phyloP scores from a whole-genome alignment of 169 alveolate species.

The Plasmodium cynomolgi region DNA sequence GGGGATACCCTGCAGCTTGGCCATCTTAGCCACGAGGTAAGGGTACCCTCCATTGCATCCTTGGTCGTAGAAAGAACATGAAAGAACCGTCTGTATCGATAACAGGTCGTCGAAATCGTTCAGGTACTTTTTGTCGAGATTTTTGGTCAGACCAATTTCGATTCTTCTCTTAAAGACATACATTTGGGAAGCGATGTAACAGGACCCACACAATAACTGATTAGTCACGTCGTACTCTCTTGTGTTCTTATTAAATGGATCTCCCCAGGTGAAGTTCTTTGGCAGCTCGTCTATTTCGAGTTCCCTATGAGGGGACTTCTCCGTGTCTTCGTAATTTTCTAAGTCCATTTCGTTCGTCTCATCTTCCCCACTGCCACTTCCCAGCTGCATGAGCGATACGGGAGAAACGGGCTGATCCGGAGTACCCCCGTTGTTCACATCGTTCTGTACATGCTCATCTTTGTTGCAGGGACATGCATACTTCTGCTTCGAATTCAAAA shows the following conservation, averaged over 20 bases:
- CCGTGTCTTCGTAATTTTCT: slow-evolving; percentile 34
- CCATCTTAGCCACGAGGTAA: slow-evolving; percentile 89
- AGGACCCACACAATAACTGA: slow-evolving; percentile 96
- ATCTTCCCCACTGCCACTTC: neutral
- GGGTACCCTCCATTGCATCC: slow-evolving; percentile 95
- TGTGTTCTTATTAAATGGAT: slow-evolving; percentile 80
- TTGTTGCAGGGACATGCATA: slow-evolving; percentile 67
- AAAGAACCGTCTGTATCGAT: slow-evolving; percentile 78
- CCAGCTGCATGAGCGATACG: neutral
- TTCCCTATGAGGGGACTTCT: slow-evolving; percentile 23
- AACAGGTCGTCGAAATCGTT: slow-evolving; percentile 58
- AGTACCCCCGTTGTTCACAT: neutral
- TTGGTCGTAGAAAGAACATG: slow-evolving; percentile 80
- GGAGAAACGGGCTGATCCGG: slow-evolving; percentile 58
- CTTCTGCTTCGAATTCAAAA: neutral
- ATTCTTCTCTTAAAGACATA: slow-evolving; percentile 90
- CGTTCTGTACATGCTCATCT: slow-evolving; percentile 20
- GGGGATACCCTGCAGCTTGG: slow-evolving; percentile 88
- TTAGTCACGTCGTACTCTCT: slow-evolving; percentile 75
- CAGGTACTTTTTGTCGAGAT: slow-evolving; percentile 76
- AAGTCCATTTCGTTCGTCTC: slow-evolving; percentile 48
- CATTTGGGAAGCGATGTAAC: slow-evolving; percentile 93
- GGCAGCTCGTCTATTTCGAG: slow-evolving; percentile 77
- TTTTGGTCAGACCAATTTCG: slow-evolving; percentile 86
- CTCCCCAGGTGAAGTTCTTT: slow-evolving; percentile 86